Evolutionary conservation across 495 filamentous ascomycete genomes (phyloP).

Genomic region (Arthonia radiata): DNA sequence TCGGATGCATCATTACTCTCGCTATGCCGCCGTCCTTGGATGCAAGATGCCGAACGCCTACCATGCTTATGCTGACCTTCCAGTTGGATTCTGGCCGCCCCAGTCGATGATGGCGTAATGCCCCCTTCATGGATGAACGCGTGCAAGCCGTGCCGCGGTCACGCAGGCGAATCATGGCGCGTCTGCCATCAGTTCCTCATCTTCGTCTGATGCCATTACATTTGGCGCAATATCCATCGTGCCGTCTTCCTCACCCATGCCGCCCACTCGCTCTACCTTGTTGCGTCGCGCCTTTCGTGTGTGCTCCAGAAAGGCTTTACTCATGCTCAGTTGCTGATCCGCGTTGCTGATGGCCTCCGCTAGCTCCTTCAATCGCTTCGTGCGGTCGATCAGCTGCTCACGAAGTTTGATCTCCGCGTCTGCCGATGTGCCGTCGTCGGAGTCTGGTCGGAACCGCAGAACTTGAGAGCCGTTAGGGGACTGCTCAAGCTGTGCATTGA

Average conservation of each 20-base stretch:
- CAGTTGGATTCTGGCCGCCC: conserved; percentile 5
- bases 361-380: conserved; percentile 9
- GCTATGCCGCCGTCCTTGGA: not conserved
- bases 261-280: conserved; percentile 4
- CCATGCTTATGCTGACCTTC: conserved; percentile 5
- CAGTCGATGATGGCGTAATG: conserved; percentile 6
- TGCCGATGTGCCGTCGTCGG: conserved; percentile 6
- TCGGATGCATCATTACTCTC: too few relatives aligned
- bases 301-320: conserved; percentile 13
- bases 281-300: conserved; percentile 1
- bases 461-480: too few relatives aligned
- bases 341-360: conserved; percentile 11
- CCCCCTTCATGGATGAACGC: too few relatives aligned
- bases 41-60: conserved; percentile 4
- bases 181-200: conserved; percentile 16
- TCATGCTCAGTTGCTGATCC: conserved; percentile 11
- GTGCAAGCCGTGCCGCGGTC: too few relatives aligned
- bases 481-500: conserved; percentile 12
- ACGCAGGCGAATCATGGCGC: conserved; percentile 7
- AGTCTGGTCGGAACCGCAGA: conserved; percentile 13
- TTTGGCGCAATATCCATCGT: conserved; percentile 4
- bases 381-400: conserved; percentile 10
- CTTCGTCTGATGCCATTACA: conserved; percentile 3
- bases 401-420: conserved; percentile 10
- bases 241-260: conserved; percentile 9